Percentiles rank a stretch among this genome's conserved stretches.
Conservation (phyloP, 768 basidiomycete genomes). For the Sarcodon aspratus region DNA sequence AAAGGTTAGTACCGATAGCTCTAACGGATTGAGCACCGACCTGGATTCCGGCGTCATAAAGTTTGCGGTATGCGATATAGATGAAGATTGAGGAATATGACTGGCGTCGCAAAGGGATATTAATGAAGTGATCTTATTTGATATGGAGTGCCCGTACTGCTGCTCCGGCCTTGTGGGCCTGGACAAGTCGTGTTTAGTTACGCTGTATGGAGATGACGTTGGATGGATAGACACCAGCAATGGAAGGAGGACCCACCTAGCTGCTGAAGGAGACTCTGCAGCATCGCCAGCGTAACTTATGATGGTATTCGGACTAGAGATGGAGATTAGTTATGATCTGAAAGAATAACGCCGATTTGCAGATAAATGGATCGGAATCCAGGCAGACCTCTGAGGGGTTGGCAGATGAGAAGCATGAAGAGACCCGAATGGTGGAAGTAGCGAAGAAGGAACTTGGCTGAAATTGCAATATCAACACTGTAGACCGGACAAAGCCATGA, state of each 20-base stretch:
- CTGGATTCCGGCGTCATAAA: slow-evolving; percentile 20
- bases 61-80: background rate
- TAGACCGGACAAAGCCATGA: no score
- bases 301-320: slow-evolving; percentile 22
- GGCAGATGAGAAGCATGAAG: slow-evolving; percentile 15
- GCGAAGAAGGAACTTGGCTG: no score
- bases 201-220: background rate
- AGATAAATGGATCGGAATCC: background rate
- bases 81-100: no score
- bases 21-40: slow-evolving; percentile 2
- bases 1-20: no score
- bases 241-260: background rate
- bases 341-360: background rate
- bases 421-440: background rate
- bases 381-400: slow-evolving; percentile 22
- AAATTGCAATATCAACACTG: no score
- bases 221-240: slow-evolving; percentile 2
- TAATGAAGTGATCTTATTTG: no score
- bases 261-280: slow-evolving; percentile 7
- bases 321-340: slow-evolving; percentile 1
- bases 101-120: no score
- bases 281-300: slow-evolving; percentile 15
- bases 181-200: background rate
- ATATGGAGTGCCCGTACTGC: no score
- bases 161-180: no score